These are phyloP conservation scores for Arthrobotrys musiformis DNA, from an alignment of 2,329 filamentous ascomycete species.

Conservation along the genomic window DNA sequence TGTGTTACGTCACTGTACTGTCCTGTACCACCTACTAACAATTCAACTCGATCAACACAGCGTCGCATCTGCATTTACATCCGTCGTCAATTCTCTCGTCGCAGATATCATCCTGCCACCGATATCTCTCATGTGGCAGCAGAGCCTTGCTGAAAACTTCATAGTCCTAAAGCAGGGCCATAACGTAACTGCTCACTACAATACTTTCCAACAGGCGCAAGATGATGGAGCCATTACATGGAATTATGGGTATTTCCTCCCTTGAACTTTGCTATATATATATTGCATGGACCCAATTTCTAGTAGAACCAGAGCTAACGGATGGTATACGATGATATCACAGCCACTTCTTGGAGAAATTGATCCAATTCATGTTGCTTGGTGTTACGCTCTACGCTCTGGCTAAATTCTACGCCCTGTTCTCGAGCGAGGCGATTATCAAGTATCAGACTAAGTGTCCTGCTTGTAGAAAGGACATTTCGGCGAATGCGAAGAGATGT, in stretches of 20 bases:
- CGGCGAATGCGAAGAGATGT: conserved; percentile 39
- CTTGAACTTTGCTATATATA: neutral
- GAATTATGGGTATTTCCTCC: conserved; percentile 71
- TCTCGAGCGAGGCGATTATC: conserved; percentile 75
- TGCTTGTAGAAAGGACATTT: conserved; percentile 70
- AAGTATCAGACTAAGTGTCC: conserved; percentile 76
- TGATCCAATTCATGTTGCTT: conserved; percentile 74
- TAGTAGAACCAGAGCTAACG: conserved; percentile 14
- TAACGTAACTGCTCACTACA: conserved; percentile 70
- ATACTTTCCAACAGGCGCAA: conserved; percentile 75
- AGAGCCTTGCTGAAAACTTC: conserved; percentile 80
- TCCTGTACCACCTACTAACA: no score
- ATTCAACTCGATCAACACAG: conserved; percentile 62
- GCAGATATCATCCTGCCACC: conserved; percentile 76
- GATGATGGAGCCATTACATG: conserved; percentile 77
- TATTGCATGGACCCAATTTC: neutral
- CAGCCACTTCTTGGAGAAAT: conserved; percentile 72
- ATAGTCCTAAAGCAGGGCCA: conserved; percentile 72
- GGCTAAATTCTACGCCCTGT: conserved; percentile 71
- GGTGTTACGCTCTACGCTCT: conserved; percentile 74
- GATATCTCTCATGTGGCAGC: conserved; percentile 74
- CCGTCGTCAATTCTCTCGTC: conserved; percentile 77
- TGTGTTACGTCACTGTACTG: conserved; percentile 10
- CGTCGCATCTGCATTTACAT: conserved; percentile 76
- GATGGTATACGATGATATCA: no score